Conservation (phyloP, 164 flowering plant species). For the Magnolia sinica region DNA sequence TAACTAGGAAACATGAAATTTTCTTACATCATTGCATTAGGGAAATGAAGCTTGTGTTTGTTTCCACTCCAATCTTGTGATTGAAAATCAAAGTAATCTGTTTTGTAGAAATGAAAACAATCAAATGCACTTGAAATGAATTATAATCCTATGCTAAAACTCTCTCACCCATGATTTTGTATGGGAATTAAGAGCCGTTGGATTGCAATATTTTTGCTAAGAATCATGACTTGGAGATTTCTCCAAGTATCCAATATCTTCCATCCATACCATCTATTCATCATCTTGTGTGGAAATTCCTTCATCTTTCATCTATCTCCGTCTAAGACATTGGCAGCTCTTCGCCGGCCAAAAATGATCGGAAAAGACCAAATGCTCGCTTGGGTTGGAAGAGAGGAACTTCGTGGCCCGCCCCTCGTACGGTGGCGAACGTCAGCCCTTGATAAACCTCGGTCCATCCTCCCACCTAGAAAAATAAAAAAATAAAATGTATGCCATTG, state of each 20-base stretch:
- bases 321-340: constrained; percentile 21
- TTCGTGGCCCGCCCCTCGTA: constrained; percentile 91
- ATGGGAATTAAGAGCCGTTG: neutral
- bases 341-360: constrained; percentile 44
- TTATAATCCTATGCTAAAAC: neutral
- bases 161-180: neutral
- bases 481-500: neutral
- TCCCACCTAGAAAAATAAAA: constrained; percentile 47
- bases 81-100: neutral
- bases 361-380: constrained; percentile 52
- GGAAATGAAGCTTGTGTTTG: neutral
- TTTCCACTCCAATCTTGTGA: neutral
- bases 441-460: constrained; percentile 89
- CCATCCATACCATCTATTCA: no score
- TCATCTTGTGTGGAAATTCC: neutral
- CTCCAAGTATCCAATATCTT: neutral
- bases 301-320: neutral
- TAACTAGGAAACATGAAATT: neutral
- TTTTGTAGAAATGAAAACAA: neutral
- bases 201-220: neutral
- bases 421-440: constrained; percentile 80
- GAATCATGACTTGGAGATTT: neutral
- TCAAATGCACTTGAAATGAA: neutral
- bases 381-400: constrained; percentile 68
- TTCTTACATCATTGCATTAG: neutral